These are phyloP conservation scores for Paramecium biaurelia DNA, from an alignment of 73 alveolate genomes.

Conservation along the genomic window DNA sequence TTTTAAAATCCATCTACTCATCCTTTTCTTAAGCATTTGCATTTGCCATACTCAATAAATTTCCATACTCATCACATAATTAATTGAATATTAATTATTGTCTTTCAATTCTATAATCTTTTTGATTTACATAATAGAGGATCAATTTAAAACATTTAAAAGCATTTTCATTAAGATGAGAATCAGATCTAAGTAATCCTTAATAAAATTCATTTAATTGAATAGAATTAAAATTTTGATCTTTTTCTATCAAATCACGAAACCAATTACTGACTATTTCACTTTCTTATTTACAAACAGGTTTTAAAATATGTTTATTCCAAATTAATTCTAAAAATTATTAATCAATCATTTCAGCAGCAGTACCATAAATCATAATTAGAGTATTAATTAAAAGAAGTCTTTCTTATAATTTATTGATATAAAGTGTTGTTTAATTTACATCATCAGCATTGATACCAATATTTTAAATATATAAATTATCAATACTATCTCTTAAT, in stretches of 20 bases:
- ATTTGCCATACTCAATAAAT: background rate
- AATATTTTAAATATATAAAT: background rate
- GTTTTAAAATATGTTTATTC: background rate
- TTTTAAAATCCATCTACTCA: background rate
- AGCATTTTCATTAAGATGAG: background rate
- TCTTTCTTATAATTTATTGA: constrained; percentile 32
- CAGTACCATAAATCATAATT: background rate
- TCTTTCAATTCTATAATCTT: background rate
- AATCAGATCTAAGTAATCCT: background rate
- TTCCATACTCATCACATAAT: background rate
- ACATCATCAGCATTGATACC: background rate
- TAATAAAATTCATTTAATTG: background rate
- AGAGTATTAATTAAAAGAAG: background rate
- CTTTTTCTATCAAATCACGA: constrained; percentile 8
- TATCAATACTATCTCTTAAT: background rate
- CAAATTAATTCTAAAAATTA: constrained; percentile 1
- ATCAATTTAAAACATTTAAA: background rate
- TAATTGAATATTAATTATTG: background rate
- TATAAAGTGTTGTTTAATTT: background rate
- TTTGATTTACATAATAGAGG: background rate
- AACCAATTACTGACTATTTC: constrained; percentile 5
- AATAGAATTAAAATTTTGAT: background rate
- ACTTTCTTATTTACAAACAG: background rate
- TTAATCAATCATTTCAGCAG: constrained; percentile 3
- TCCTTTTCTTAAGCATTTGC: background rate